Evolutionary conservation across 2,329 filamentous ascomycete species (phyloP).

Genomic region (Kalmusia sp.): DNA sequence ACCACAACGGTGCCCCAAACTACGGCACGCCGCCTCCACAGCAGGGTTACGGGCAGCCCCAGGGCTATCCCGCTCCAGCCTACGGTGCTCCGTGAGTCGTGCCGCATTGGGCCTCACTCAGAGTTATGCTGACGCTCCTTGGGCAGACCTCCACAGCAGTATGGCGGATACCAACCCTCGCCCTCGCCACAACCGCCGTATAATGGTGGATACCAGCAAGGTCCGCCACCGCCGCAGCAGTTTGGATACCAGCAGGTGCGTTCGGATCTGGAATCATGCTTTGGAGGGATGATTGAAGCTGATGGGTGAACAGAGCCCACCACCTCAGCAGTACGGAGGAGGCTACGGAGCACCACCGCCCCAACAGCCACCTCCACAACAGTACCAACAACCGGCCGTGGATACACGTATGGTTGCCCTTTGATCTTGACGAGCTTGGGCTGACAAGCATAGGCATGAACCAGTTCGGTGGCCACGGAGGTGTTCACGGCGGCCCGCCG

Average conservation of each 20-base stretch:
- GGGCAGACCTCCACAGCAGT: slow-evolving; percentile 43
- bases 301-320: slow-evolving; percentile 36
- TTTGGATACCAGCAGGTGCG: slow-evolving; percentile 52
- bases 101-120: not conserved
- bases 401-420: slow-evolving; percentile 18
- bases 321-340: slow-evolving; percentile 40
- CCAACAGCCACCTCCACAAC: slow-evolving; percentile 24
- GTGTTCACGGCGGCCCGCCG: slow-evolving; percentile 66
- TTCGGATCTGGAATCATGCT: not conserved
- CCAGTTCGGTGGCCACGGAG: slow-evolving; percentile 53
- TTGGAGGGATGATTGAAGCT: slow-evolving; percentile 13
- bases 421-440: slow-evolving; percentile 5
- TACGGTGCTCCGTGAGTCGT: slow-evolving; percentile 40
- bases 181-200: slow-evolving; percentile 50
- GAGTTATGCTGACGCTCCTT: slow-evolving; percentile 16
- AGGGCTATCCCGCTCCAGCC: slow-evolving; percentile 34
- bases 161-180: slow-evolving; percentile 42
- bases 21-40: slow-evolving; percentile 52
- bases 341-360: slow-evolving; percentile 30
- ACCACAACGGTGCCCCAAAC: slow-evolving; percentile 45
- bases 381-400: slow-evolving; percentile 26
- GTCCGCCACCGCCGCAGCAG: slow-evolving; percentile 52
- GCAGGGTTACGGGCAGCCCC: slow-evolving; percentile 40
- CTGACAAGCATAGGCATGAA: slow-evolving; percentile 51
- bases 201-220: slow-evolving; percentile 45